Base-by-base conservation (phyloP, 352 stramenopile genomes). In the Blastocystis sp. region DNA sequence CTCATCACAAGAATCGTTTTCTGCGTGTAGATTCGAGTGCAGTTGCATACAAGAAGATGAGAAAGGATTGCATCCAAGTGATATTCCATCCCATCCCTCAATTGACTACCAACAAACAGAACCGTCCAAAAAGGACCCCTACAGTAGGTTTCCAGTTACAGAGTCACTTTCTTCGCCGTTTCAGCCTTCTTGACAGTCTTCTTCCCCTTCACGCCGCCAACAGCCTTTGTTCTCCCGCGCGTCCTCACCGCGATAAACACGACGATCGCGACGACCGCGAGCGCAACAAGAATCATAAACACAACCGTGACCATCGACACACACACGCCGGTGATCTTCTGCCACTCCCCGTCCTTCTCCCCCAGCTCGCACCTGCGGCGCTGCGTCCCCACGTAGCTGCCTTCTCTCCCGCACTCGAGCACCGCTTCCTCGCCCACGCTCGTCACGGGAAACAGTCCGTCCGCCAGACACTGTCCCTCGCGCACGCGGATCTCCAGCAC, bases 201-300 rank as follows among this genome's bases (percentile, higher is more conserved):
- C 61, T 72, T 72, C 36, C 61, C 61, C 40, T 72, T 72, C 61
- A 72, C 61, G 6, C 61, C 61, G 6, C 61, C 61, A 14, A 72
- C 61, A 48, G 61, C 61, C 40, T 53, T 72, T 24, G 4, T 53
- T 36, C 51, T 46, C 16, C 34, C 32, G 6, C 6, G 21, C 6
- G 29, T 24, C 21, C 53, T 11, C 16, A 63, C 7, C 18, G 29
- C 7, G 21, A 63, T 63, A 24, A 63, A 63, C 16, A 63, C 53
- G 6, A 63, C 53, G 7, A 63, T 24, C 7, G 27, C 53, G 27
- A 63, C 29, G 16, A 63, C 53, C 7, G 29, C 7, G 29, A 63
- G 21, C 7, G 27, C 53, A 8, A 63, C 53, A 63, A 63, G 7
- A n/a, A 63, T 24, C 53, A 63, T 8, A 9, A 32, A 32, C 27